These are phyloP conservation scores for Hylodesmum podocarpum DNA, from an alignment of 306 rosid genomes.

Conservation along the genomic window DNA sequence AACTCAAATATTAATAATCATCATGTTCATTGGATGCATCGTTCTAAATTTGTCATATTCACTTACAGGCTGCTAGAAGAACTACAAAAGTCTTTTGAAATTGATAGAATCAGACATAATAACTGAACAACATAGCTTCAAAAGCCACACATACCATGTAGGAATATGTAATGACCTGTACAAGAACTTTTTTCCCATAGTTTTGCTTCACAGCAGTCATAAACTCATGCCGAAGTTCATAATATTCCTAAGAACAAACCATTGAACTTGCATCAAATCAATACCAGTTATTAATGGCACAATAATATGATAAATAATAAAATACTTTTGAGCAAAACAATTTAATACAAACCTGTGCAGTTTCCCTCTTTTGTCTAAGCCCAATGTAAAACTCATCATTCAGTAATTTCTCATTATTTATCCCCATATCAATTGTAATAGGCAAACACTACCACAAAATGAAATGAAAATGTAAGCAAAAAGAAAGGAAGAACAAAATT, in stretches of 20 bases:
- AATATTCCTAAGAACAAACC: slow-evolving; percentile 66
- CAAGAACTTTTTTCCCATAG: slow-evolving; percentile 84
- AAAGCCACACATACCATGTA: slow-evolving; percentile 8
- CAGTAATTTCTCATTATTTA: slow-evolving; percentile 84
- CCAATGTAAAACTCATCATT: slow-evolving; percentile 89
- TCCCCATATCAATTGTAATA: slow-evolving; percentile 88
- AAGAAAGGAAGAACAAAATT: neutral
- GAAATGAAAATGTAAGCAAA: neutral
- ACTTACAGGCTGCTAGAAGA: slow-evolving; percentile 95
- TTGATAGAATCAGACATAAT: slow-evolving; percentile 28
- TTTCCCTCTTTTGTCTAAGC: slow-evolving; percentile 80
- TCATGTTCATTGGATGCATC: neutral
- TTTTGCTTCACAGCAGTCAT: slow-evolving; percentile 94
- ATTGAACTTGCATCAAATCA: slow-evolving; percentile 24
- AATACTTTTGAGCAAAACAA: slow-evolving; percentile 15
- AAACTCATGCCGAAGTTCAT: slow-evolving; percentile 81
- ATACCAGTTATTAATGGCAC: neutral
- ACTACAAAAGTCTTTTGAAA: slow-evolving; percentile 48
- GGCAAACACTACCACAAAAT: slow-evolving; percentile 76
- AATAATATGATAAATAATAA: neutral
- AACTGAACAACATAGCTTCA: neutral
- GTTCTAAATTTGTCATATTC: neutral
- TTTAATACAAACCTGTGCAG: slow-evolving; percentile 63
- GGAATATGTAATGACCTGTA: slow-evolving; percentile 66
- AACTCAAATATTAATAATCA: too few relatives aligned